Evolutionary conservation across 1,284 basidiomycete genomes (phyloP).

Genomic region (Boletus semigastroideus): DNA sequence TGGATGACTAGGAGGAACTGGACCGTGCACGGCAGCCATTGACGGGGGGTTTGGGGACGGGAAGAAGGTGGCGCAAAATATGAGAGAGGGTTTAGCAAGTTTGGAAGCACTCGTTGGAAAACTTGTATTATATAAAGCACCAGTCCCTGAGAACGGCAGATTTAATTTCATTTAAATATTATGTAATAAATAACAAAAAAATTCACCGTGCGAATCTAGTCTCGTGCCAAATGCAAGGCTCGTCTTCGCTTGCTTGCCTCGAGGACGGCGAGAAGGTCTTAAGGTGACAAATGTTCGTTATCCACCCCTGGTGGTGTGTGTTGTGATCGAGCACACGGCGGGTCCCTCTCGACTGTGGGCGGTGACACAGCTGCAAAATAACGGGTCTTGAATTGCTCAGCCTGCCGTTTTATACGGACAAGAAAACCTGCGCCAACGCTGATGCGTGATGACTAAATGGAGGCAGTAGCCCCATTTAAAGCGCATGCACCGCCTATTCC

Average conservation of each 20-base stretch:
- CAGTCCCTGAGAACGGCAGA: slow-evolving; percentile 27
- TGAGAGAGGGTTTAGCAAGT: slow-evolving; percentile 8
- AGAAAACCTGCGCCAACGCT: background rate
- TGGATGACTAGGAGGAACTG: slow-evolving; percentile 23
- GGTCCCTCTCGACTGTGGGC: background rate
- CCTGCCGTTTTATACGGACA: slow-evolving; percentile 21
- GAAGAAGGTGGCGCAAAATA: slow-evolving; percentile 13
- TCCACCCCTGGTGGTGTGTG: slow-evolving; percentile 13
- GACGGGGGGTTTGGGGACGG: slow-evolving; percentile 4
- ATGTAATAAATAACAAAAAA: slow-evolving; percentile 29
- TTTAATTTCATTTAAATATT: slow-evolving; percentile 22
- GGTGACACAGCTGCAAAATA: slow-evolving; percentile 12
- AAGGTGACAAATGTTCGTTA: slow-evolving; percentile 17
- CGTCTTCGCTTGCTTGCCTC: slow-evolving; percentile 34
- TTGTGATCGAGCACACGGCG: slow-evolving; percentile 20
- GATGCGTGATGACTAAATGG: slow-evolving; percentile 15
- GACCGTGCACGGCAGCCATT: slow-evolving; percentile 36
- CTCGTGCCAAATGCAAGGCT: slow-evolving; percentile 13
- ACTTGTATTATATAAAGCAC: slow-evolving; percentile 29
- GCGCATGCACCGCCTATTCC: slow-evolving; percentile 6
- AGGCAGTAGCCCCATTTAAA: slow-evolving; percentile 8
- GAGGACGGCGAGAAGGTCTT: slow-evolving; percentile 30
- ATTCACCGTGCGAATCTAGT: slow-evolving; percentile 33
- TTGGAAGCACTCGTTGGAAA: slow-evolving; percentile 15
- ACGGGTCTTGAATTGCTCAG: background rate